Evolutionary conservation across 345 rosid species (phyloP), one percentile per base, ranked within the genome.

Genomic region (Lepidium sativum): DNA sequence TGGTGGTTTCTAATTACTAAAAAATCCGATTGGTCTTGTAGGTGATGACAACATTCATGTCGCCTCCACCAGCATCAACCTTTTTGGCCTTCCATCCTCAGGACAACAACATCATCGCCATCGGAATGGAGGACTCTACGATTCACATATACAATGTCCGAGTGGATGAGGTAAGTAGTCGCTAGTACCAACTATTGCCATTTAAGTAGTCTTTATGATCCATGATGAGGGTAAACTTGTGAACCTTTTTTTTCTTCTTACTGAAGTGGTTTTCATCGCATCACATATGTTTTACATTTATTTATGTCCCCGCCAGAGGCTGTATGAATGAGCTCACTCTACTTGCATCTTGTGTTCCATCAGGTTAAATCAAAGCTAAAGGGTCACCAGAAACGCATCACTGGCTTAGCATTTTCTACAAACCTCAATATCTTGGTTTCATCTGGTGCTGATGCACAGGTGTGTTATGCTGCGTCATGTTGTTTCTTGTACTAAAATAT

Each of bases 391-490:
- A 88, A 85, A 67, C 80, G 88, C 64, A 86, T 91, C 49, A 83
- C 88, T 11, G 95, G 98, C 60, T 66, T 88, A 68, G 98, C 96
- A 34, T 91, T 88, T 74, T 88, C 98, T 21, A 77, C 91, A 63
- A 69, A 31, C 75, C 87, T 84, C 44, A 82, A 80, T 51, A 73
- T 88, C 44, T 79, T 91, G 83, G 95, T 91, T 59, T 91, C 98
- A 27, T 91, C 98, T 4, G 96, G 92, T 52, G 98, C 96, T 57
- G 98, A 91, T 83, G 96, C 96, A 63, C 92, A 86, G 45, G 98
- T 86, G 54, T 77, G 90, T 54, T 35, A 53, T 70, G 56, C 18
- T 42, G 25, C 57, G 16, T 54, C 60, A 6, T 63, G 58, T 44
- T 63, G 27, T 45, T 55, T 34, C 42, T 32, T 51, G 41, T 8